Conservation (phyloP, 2,329 filamentous ascomycete genomes). For the Exophiala sp. region DNA sequence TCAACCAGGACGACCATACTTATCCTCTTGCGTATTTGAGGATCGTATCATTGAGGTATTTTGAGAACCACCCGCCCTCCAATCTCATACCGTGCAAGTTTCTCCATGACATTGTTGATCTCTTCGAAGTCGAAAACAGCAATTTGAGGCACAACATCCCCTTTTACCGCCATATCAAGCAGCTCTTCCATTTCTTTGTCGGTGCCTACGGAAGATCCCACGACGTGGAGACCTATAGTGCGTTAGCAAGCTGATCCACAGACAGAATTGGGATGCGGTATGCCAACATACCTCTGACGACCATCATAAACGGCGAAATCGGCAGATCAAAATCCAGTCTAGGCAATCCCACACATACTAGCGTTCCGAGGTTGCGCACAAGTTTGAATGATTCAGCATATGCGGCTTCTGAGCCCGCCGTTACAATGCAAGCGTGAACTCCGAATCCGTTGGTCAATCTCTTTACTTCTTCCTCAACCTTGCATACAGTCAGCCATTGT, state of each 20-base stretch:
- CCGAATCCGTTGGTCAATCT: constrained; percentile 39
- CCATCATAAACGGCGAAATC: constrained; percentile 47
- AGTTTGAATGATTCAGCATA: constrained; percentile 45
- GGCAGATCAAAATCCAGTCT: constrained; percentile 43
- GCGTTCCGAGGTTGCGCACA: constrained; percentile 44
- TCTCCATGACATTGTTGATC: constrained; percentile 37
- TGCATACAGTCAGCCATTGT: no score
- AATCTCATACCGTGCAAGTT: constrained; percentile 40
- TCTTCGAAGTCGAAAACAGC: constrained; percentile 44
- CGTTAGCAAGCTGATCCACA: constrained; percentile 17
- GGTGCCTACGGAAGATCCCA: constrained; percentile 47
- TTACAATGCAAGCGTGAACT: constrained; percentile 46
- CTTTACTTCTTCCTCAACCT: constrained; percentile 36
- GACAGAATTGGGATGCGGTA: neutral
- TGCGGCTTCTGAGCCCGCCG: constrained; percentile 44
- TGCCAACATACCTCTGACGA: constrained; percentile 38
- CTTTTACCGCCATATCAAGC: constrained; percentile 41
- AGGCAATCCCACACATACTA: constrained; percentile 48
- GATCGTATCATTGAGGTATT: constrained; percentile 23
- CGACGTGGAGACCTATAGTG: constrained; percentile 37
- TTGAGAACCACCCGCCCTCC: constrained; percentile 44
- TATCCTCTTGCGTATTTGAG: no score
- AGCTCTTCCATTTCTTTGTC: constrained; percentile 46
- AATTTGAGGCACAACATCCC: constrained; percentile 39
- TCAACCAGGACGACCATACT: no score